Evolutionary conservation across 2,329 filamentous ascomycete genomes (phyloP).

Genomic region (Karstenula rhodostoma): DNA sequence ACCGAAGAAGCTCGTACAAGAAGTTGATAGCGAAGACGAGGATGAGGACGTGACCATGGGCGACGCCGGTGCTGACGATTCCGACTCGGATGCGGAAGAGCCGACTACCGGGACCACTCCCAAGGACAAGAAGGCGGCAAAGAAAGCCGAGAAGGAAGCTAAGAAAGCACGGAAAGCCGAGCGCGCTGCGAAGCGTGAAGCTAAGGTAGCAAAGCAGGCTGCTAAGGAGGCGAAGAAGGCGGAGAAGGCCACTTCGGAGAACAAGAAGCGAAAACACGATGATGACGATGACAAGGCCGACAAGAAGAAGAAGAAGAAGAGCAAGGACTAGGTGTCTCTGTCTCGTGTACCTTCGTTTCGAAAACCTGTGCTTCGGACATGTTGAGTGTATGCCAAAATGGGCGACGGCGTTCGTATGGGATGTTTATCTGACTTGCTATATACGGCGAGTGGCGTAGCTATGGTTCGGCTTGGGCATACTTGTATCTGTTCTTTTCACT

Average conservation of each 20-base stretch:
- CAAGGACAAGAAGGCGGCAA: slow-evolving; percentile 50
- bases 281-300: slow-evolving; percentile 65
- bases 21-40: slow-evolving; percentile 56
- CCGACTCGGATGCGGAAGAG: slow-evolving; percentile 46
- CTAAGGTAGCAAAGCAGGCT: slow-evolving; percentile 62
- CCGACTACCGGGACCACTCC: slow-evolving; percentile 20
- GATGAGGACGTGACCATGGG: slow-evolving; percentile 52
- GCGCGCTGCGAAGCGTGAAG: slow-evolving; percentile 48
- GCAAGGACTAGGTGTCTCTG: slow-evolving; percentile 43
- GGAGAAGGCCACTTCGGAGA: slow-evolving; percentile 62
- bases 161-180: slow-evolving; percentile 54
- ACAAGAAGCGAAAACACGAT: slow-evolving; percentile 60
- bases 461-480: slow-evolving; percentile 4
- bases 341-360: slow-evolving; percentile 3
- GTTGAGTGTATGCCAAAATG: slow-evolving; percentile 14
- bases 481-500: slow-evolving; percentile 12
- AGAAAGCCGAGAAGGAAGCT: slow-evolving; percentile 53
- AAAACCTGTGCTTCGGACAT: neutral
- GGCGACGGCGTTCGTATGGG: slow-evolving; percentile 16
- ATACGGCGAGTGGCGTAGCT: slow-evolving; percentile 17
- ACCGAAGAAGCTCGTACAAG: slow-evolving; percentile 58
- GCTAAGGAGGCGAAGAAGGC: slow-evolving; percentile 62
- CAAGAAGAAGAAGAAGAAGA: slow-evolving; percentile 73
- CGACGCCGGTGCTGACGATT: slow-evolving; percentile 47
- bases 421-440: slow-evolving; percentile 16